A percentile compares a stretch with the other conserved stretches of the same genome.
These are phyloP conservation scores for Alternaria triticina DNA, from an alignment of 2,329 filamentous ascomycete genomes.

Conservation along the genomic window DNA sequence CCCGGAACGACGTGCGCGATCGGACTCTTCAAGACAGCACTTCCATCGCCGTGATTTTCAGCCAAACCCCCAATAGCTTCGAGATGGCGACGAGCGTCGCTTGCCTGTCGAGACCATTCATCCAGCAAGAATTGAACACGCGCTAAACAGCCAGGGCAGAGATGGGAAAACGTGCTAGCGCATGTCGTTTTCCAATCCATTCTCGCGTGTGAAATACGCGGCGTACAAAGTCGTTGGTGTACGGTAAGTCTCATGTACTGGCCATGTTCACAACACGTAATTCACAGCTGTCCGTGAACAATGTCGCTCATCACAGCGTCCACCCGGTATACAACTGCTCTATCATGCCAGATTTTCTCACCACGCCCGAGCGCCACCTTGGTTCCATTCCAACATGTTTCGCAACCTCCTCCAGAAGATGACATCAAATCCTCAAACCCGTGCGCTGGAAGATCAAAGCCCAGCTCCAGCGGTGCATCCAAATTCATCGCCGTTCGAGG, in stretches of 20 bases:
- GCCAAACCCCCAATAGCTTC: too few species aligned
- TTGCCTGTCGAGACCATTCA: too few species aligned
- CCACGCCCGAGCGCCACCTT: rapidly evolving
- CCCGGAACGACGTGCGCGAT: background rate
- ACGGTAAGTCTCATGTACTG: background rate
- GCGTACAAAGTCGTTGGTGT: too few species aligned
- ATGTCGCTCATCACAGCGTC: background rate
- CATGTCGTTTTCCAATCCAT: too few species aligned
- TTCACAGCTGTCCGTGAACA: background rate
- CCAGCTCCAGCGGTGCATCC: background rate
- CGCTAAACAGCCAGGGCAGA: too few species aligned
- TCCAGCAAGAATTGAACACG: too few species aligned
- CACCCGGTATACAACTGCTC: background rate
- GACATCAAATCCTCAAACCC: background rate
- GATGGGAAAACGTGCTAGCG: too few species aligned
- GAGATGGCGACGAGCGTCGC: too few species aligned
- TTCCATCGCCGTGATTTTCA: background rate
- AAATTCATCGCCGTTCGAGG: background rate
- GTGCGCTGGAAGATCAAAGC: background rate
- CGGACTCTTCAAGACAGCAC: background rate
- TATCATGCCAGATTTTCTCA: rapidly evolving
- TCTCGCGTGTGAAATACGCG: too few species aligned
- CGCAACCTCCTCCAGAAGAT: background rate
- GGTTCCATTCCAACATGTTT: background rate
- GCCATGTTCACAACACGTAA: background rate